Base-by-base conservation (phyloP, 345 rosid genomes). In the Leavenworthia alabamica region DNA sequence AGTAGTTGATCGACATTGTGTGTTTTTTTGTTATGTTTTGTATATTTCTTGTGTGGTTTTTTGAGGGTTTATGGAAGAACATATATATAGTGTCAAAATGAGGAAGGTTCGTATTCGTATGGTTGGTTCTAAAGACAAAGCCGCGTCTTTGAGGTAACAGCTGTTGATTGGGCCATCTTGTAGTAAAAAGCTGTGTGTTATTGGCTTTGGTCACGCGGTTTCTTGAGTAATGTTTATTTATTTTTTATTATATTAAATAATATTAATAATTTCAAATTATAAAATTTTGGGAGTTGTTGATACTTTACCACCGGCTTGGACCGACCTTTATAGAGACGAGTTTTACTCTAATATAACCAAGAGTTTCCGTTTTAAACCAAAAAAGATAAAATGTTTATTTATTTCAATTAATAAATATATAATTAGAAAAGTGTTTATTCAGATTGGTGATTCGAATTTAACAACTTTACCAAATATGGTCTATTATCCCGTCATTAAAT, bases 231-330 rank as follows among this genome's bases (percentile, higher is more conserved):
- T 28, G 14, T 50, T 23, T 13, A 2, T 1, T 23, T 23, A 2
- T 23, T 23, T 2, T 23, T 19, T 11, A 1, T 16, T 28, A 15
- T 27, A 3, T 40, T n/a, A n/a, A 57, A 15, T 14, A 15, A 15
- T 28, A 6, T 11, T 39, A 0, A 1, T 12, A 48, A 62, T n/a
- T 16, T 51, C 42, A 64, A 41, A 52, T 51, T 64, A 20, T 20
- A 20, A 2, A 0, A 27, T 17, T 39, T 40, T 33, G 36, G 29
- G 58, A 39, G 33, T 67, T 31, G 50, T 28, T 63, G 13, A 31
- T 60, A 42, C 66, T 42, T 59, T 68, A 68, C 66, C 46, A 60
- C 73, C 73, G 73, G 73, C 73, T 68, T 42, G 54, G 59, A 50
- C 67, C 73, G 73, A 41, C 60, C 22, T 60, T 60, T 15, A 17